Evolutionary conservation across 2,329 filamentous ascomycete species (phyloP).

Genomic region (Fulvia fulva): DNA sequence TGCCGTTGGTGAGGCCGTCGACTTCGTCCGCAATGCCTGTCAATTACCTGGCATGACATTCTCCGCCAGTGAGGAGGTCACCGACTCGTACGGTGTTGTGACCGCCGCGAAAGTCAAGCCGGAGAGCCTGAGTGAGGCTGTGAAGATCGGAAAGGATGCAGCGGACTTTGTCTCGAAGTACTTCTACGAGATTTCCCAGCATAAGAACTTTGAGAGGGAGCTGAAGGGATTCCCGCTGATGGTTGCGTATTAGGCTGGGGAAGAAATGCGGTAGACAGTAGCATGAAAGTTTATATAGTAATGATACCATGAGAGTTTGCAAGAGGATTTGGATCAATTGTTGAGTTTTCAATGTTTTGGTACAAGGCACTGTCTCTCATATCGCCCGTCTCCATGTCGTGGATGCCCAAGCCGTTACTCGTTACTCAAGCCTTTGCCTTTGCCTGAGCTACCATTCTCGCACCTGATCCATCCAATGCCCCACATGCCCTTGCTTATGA

Average conservation of each 20-base stretch:
- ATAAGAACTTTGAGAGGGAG: constrained; percentile 72
- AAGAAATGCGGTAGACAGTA: neutral
- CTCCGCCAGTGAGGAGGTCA: constrained; percentile 48
- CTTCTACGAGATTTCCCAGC: constrained; percentile 64
- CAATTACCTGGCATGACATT: constrained; percentile 48
- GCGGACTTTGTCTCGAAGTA: constrained; percentile 69
- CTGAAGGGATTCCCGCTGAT: constrained; percentile 62
- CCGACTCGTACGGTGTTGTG: constrained; percentile 73
- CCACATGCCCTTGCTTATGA: neutral
- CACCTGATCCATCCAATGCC: too few relatives aligned
- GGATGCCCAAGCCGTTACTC: too few relatives aligned
- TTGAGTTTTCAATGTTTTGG: too few relatives aligned
- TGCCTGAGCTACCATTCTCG: too few relatives aligned
- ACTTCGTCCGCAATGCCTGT: constrained; percentile 53
- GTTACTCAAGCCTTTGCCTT: neutral
- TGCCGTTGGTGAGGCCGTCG: constrained; percentile 67
- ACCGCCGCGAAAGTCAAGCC: constrained; percentile 56
- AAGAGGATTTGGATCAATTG: too few relatives aligned
- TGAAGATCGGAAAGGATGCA: constrained; percentile 63
- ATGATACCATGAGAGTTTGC: neutral
- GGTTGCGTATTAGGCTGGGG: constrained; percentile 61
- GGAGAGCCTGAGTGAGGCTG: constrained; percentile 57
- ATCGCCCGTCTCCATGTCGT: too few relatives aligned
- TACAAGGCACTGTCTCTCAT: too few relatives aligned
- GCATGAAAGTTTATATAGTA: neutral